Evolutionary conservation across 345 rosid species (phyloP), one percentile per base, ranked within the genome.

Genomic region (Aquilaria sinensis): DNA sequence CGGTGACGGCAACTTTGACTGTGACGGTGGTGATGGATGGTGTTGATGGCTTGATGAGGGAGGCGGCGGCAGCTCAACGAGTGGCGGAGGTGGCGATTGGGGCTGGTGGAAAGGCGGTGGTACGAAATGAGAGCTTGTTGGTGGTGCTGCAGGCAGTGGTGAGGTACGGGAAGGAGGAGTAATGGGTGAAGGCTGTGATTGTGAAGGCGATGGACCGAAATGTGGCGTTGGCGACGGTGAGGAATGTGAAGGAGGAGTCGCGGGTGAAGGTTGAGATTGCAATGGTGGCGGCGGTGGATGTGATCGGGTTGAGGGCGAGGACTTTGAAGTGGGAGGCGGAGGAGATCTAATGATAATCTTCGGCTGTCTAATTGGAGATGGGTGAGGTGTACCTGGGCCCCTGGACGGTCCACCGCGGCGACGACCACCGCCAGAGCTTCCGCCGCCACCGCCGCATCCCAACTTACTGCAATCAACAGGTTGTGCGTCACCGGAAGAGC

Each of bases 401-500:
- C 71, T 66, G 10, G 78, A 57, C 32, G 60, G 57, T 0, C 55
- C 51, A 6, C 61, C 62, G 2, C 71, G 62, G 0, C 75, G 62
- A 0, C 72, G 51, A 0, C 70, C 70, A 0, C 65, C 59, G 0
- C 73, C 60, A 1, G 63, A 67, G 3, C 54, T 9, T 30, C 53
- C 49, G 6, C 61, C 68, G 16, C 58, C 46, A 1, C 67, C 70
- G 13, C 66, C 68, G 49, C 87, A 88, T 67, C 80, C 74, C 52
- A 85, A 81, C 70, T 70, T 80, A 56, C 78, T 73, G 60, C 91
- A 88, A 62, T 85, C 85, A 47, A 74, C 87, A 43, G 86, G 86
- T 4, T 70, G 74, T 1, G 89, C 87, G 43, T 75, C 78, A 45
- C 45, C 11, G 2, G 89, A 83, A 34, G 79, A 78, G 64, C 92